phyloP scores from a whole-genome alignment of 2,329 filamentous ascomycete species.

The Diaporthe ilicicola region DNA sequence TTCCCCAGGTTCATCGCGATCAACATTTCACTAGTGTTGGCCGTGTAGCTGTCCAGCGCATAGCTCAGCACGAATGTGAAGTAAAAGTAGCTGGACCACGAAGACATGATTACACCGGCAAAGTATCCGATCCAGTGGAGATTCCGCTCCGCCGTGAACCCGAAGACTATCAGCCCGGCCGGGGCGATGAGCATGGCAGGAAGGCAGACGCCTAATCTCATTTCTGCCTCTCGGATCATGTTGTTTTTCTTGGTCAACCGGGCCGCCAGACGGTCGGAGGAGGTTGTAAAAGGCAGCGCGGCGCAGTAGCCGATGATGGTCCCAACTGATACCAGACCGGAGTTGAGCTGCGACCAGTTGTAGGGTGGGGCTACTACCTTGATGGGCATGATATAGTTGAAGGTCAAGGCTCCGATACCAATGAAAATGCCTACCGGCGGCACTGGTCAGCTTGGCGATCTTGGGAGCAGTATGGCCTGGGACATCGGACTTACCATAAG shows the following conservation, averaged over 20 bases:
- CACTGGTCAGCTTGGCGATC: background rate
- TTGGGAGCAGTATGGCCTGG: constrained; percentile 15
- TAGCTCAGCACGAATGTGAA: constrained; percentile 68
- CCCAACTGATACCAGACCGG: constrained; percentile 55
- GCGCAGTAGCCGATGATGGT: constrained; percentile 46
- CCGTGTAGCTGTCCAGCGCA: constrained; percentile 66
- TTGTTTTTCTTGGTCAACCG: constrained; percentile 52
- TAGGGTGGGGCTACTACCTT: constrained; percentile 55
- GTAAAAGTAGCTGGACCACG: constrained; percentile 62
- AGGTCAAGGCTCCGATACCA: constrained; percentile 57
- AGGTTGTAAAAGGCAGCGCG: constrained; percentile 54
- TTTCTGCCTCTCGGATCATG: constrained; percentile 58
- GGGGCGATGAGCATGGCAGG: constrained; percentile 50
- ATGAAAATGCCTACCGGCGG: constrained; percentile 50
- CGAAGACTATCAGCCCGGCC: constrained; percentile 53
- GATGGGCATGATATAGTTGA: constrained; percentile 59
- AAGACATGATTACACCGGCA: constrained; percentile 55
- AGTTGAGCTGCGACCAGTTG: constrained; percentile 54
- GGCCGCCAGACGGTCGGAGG: constrained; percentile 53
- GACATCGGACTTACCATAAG: constrained; percentile 41
- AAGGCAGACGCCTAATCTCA: constrained; percentile 51
- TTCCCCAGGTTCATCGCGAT: constrained; percentile 68
- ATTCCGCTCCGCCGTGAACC: constrained; percentile 47
- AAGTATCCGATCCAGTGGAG: constrained; percentile 59
- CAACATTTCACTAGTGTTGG: constrained; percentile 69